Base-by-base conservation (phyloP, 352 stramenopile species). In the Globisporangium camurandrum region DNA sequence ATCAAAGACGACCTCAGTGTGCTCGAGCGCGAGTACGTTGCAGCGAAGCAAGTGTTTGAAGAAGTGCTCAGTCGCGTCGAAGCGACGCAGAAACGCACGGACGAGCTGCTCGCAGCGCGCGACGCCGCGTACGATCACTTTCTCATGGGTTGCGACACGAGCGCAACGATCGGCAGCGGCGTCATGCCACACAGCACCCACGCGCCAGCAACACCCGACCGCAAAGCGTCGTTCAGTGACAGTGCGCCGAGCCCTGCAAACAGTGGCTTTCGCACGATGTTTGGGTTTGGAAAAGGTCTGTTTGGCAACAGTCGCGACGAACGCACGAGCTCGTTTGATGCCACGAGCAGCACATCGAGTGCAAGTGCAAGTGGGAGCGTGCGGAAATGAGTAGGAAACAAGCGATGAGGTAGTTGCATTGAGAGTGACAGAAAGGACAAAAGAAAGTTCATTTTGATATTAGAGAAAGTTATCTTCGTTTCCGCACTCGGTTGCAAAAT, bases 41-140 rank as follows among this genome's bases (percentile, higher is more conserved):
- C 75, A 17, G 84, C 84, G 24, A 86, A 85, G 44, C 88, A 90
- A 60, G 72, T 71, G 1, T 94, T 88, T 20, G 84, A 93, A 54
- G 77, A 86, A 10, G 84, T 86, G 20, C 57, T 79, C 5, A 64
- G 52, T 2, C 73, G 76, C 20, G 81, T 89, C 11, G 73, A 93
- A 26, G 77, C 66, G 17, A 76, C 72, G 46, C 73, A 89, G 56
- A 76, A 67, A 36, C 76, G 72, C 55, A 93, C 84, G 16, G 80
- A 92, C 30, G 79, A 88, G 34, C 58, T 94, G 42, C 57, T 94
- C 49, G 51, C 65, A 11, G 60, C 78, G 41, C 78, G 84, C 0
- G 78, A 90, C 28, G 54, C 66, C 22, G 83, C 84, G 1, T 94
- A 94, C 54, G 83, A 94, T 37, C 51, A 38, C 22, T 92, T 92